phyloP scores from a whole-genome alignment of 208 protist species.

The Acanthamoeba royreba region DNA sequence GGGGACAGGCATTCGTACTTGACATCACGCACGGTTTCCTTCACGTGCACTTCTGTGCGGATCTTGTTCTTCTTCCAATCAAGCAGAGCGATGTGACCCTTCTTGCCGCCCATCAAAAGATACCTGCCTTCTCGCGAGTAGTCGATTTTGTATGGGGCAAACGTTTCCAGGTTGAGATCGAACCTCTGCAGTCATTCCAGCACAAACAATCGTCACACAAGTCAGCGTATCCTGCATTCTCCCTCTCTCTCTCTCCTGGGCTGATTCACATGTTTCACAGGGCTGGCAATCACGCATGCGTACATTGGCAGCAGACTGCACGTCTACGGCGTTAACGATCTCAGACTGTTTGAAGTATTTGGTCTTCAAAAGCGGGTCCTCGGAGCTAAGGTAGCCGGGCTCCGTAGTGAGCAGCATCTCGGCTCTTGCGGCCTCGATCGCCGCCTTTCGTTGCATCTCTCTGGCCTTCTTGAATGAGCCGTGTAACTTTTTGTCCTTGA shows the following conservation, averaged over 20 bases:
- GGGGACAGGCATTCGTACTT: constrained; percentile 49
- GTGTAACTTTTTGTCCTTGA: constrained; percentile 50
- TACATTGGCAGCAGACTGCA: constrained; percentile 89
- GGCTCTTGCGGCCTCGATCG: constrained; percentile 9
- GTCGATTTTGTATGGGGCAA: constrained; percentile 93
- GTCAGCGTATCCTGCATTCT: neutral
- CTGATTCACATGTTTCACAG: too few species aligned
- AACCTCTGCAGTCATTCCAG: constrained; percentile 71
- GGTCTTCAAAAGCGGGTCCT: constrained; percentile 78
- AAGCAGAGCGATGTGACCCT: constrained; percentile 94
- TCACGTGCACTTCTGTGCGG: constrained; percentile 90
- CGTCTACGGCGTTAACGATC: constrained; percentile 87
- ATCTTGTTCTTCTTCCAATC: constrained; percentile 92
- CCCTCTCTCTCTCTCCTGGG: neutral
- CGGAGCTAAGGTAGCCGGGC: constrained; percentile 72
- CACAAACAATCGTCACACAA: neutral
- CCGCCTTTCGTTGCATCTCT: constrained; percentile 39
- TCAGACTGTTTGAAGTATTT: constrained; percentile 91
- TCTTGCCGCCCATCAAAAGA: constrained; percentile 91
- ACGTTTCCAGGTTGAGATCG: constrained; percentile 87
- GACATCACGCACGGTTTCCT: constrained; percentile 91
- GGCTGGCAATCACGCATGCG: too few species aligned
- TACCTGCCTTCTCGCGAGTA: constrained; percentile 92
- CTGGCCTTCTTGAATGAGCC: constrained; percentile 14
- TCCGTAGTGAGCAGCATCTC: constrained; percentile 69